Base-by-base conservation (phyloP, 768 basidiomycete species). In the Tricholoma bakamatsutake region DNA sequence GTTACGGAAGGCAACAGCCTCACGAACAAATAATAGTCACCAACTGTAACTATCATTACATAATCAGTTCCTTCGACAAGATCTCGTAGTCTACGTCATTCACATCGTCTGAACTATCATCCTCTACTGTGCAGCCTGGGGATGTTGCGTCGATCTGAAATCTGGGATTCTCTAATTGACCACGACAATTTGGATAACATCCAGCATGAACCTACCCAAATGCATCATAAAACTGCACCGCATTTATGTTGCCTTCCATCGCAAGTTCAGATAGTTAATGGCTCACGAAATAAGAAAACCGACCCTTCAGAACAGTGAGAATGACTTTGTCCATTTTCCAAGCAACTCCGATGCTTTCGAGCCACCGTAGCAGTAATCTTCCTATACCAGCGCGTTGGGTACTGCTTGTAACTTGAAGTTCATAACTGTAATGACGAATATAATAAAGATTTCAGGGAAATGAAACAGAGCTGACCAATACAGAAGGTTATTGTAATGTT, bases 261-360 rank as follows among this genome's bases (percentile, higher is more conserved):
- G 34, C 10, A 47, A n/a, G 43, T 55, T 60, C 12, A 51, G 12
- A 57, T 56, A 10, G 35, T 45, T 10, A 31, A 21, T 13, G 40
- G 11, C 27, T 24, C 15, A n/a, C 17, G 7, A 18, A 13, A 46
- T 13, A 47, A 52, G 7, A 9, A 28, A 17, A 56, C 69, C n/a
- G 33, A 90, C 90, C 75, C 78, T 83, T 85, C 60, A 93, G 78
- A 1, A 83, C 87, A 0, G 91, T 93, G 13, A 93, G 77, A 76
- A 86, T 80, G 27, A 88, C 67, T 64, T 86, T 90, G 37, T 81
- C 69, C 85, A 93, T 87, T 2, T 64, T 57, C 71, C 77, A 87
- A 39, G 62, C 65, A 12, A 62, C 62, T 5, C 80, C 84, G 13
- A 92, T 77, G 7, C 68, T 69, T 18, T 69, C 69, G 17, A 93